Evolutionary conservation across 2,329 filamentous ascomycete genomes (phyloP).

Genomic region (Calonectria pseudoturangicola): DNA sequence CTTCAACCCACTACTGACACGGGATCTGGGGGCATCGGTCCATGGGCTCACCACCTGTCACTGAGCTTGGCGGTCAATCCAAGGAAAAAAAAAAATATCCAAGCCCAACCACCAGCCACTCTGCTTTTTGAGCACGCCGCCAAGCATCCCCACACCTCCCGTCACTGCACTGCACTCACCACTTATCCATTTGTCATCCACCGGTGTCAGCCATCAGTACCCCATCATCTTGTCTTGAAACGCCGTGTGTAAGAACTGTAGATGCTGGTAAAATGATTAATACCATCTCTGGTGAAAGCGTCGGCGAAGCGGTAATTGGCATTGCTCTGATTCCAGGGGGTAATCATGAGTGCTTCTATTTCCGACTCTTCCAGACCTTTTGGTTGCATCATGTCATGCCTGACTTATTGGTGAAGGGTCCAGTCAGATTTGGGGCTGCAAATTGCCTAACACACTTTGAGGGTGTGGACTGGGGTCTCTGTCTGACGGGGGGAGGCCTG

Average conservation of each 20-base stretch:
- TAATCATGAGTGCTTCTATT: slow-evolving; percentile 26
- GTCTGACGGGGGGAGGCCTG: slow-evolving; percentile 22
- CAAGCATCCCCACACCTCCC: slow-evolving; percentile 22
- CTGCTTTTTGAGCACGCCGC: slow-evolving; percentile 8
- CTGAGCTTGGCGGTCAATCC: slow-evolving; percentile 24
- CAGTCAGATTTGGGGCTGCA: slow-evolving; percentile 34
- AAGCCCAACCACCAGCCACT: slow-evolving; percentile 31
- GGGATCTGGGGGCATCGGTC: slow-evolving; percentile 28
- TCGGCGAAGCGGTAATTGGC: slow-evolving; percentile 21
- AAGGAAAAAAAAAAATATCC: background rate
- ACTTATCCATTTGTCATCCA: slow-evolving; percentile 27
- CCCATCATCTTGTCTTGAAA: slow-evolving; percentile 4
- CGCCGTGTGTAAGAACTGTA: slow-evolving; percentile 12
- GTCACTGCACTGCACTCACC: background rate
- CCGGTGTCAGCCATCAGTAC: slow-evolving; percentile 7
- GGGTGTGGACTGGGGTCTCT: slow-evolving; percentile 26
- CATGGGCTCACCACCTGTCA: slow-evolving; percentile 33
- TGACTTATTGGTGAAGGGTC: slow-evolving; percentile 26
- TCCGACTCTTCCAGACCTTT: slow-evolving; percentile 36
- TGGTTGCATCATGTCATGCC: slow-evolving; percentile 33
- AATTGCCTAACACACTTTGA: slow-evolving; percentile 23
- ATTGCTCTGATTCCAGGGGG: slow-evolving; percentile 3
- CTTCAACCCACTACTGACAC: slow-evolving; percentile 19
- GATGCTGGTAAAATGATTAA: slow-evolving; percentile 10
- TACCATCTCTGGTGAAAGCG: slow-evolving; percentile 25